Base-by-base conservation (phyloP, 1,284 basidiomycete genomes). In the Trichosporon inkin region DNA sequence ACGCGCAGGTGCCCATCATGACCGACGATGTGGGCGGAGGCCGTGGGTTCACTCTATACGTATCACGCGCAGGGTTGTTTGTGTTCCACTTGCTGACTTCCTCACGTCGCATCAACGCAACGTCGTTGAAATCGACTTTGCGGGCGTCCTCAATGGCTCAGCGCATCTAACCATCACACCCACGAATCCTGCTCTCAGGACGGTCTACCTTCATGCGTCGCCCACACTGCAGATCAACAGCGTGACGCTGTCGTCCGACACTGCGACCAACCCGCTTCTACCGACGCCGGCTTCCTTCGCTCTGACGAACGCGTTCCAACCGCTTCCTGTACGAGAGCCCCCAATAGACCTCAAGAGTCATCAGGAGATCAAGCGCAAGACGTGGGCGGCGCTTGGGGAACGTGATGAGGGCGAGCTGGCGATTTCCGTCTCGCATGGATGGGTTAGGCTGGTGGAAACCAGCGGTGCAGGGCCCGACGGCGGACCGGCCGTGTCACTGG, bases 391-490 rank as follows among this genome's bases (percentile, higher is more conserved):
- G 0, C 82, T 92, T 44, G 86, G 90, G 60, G 94, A 98, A 69
- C 85, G 87, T 47, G 91, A 93, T 63, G 90, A 96, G 73, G 95
- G 96, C 62, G 96, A 98, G 77, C 78, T 99, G 39, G 91, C 91
- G 14, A 92, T 99, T 68, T 84, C 88, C 17, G 86, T 99, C 56
- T 92, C 94, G 64, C 88, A 91, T 63, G 88, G 92, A 17, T 82
- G 85, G 60, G 78, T 92, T 57, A 61, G 77, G 16, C 68, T 78
- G 1, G 64, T 76, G 16, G 67, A 74, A 54, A 64, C 64, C 2
- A 62, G 60, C 10, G 57, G 53, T 0, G 62, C 40, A 4, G 63
- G 49, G 28, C 65, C 62, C 54, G 66, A 66, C 36, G 67, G 63
- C 6, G 61, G 64, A 35, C 64, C 72, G n/a, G 60, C 65, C 22